Conservation (phyloP, 1,284 basidiomycete genomes). For the Ceratorhiza oryzae-sativae region DNA sequence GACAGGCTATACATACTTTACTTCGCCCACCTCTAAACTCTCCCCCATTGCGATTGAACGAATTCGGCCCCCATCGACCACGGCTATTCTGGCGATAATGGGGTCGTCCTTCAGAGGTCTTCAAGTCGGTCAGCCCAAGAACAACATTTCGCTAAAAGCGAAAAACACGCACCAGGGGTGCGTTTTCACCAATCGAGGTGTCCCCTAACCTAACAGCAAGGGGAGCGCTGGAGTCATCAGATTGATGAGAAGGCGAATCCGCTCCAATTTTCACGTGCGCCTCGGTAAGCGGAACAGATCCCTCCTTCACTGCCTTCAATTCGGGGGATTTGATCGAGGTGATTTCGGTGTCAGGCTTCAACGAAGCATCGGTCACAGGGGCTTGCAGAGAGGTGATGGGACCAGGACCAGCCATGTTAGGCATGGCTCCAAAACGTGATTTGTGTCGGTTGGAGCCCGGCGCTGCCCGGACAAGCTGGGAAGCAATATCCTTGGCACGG, state of each 20-base stretch:
- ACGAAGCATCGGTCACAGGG: not conserved
- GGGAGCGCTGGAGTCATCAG: constrained; percentile 27
- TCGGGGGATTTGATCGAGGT: not conserved
- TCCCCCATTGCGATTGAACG: not conserved
- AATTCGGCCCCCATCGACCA: constrained; percentile 5
- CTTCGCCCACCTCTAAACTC: not conserved
- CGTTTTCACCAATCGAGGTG: constrained; percentile 9
- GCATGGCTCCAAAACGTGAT: not conserved
- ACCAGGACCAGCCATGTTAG: not conserved
- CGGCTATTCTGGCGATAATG: constrained; percentile 1
- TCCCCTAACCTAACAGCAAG: constrained; percentile 13
- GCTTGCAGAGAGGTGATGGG: not conserved
- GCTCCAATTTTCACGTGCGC: not conserved
- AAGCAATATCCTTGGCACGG: constrained; percentile 17
- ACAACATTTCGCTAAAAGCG: not conserved
- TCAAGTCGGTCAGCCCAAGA: not conserved
- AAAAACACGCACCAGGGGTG: constrained; percentile 12
- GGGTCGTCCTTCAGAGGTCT: not conserved
- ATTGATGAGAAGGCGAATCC: constrained; percentile 4
- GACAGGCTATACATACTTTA: not conserved
- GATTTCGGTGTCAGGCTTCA: not conserved
- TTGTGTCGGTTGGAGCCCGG: not conserved
- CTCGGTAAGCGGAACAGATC: not conserved
- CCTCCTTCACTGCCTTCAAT: not conserved
- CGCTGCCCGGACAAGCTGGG: not conserved